phyloP scores from a whole-genome alignment of 306 rosid genomes.

The Abrus precatorius region DNA sequence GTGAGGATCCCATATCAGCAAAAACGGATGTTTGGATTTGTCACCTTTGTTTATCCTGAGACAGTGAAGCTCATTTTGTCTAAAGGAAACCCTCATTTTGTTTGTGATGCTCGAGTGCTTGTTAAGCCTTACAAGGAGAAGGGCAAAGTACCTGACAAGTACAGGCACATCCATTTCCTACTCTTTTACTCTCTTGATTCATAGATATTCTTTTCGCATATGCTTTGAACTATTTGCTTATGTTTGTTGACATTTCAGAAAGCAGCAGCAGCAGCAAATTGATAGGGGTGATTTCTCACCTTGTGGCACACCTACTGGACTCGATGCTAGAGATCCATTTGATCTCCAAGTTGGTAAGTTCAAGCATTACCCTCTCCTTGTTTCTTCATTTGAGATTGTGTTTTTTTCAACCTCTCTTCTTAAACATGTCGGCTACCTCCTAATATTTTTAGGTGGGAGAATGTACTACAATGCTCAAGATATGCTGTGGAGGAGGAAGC shows the following conservation, averaged over 20 bases:
- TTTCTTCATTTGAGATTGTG: not conserved
- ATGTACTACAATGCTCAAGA: slow-evolving; percentile 89
- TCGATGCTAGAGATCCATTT: slow-evolving; percentile 78
- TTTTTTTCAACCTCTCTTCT: not conserved
- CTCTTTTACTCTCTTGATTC: not conserved
- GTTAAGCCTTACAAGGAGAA: slow-evolving; percentile 99
- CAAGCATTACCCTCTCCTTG: not conserved
- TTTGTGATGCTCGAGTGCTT: slow-evolving; percentile 96
- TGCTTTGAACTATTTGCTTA: slow-evolving; percentile 37
- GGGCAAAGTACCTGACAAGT: slow-evolving; percentile 98
- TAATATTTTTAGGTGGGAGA: slow-evolving; percentile 66
- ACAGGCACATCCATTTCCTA: slow-evolving; percentile 62
- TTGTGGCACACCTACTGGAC: slow-evolving; percentile 92
- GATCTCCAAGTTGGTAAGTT: slow-evolving; percentile 87
- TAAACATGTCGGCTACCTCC: not conserved
- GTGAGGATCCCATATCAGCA: slow-evolving; percentile 99
- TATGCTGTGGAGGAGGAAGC: slow-evolving; percentile 81
- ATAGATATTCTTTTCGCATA: not conserved
- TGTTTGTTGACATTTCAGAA: slow-evolving; percentile 62
- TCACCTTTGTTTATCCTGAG: slow-evolving; percentile 89
- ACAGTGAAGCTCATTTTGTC: slow-evolving; percentile 92
- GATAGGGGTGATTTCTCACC: slow-evolving; percentile 94
- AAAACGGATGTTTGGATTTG: slow-evolving; percentile 98
- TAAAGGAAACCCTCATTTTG: slow-evolving; percentile 97
- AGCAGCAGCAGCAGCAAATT: slow-evolving; percentile 69